Evolutionary conservation across 2,329 filamentous ascomycete species (phyloP), one percentile per base, ranked within the genome.

Genomic region (Aspergillus novofumigatus): DNA sequence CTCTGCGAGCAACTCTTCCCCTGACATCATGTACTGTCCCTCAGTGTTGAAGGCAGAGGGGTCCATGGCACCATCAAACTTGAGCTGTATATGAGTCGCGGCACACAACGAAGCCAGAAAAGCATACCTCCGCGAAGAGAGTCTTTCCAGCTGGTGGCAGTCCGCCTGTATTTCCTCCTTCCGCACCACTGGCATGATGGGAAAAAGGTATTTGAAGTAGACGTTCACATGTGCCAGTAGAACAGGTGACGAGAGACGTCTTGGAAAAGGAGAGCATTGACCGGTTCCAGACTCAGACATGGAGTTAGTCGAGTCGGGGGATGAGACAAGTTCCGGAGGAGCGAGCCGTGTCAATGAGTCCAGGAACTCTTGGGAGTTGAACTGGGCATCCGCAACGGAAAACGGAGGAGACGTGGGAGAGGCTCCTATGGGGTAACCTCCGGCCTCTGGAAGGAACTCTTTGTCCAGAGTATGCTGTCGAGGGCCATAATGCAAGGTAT

Each of bases 1-100:
- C 58, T 92, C 89, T 51, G 89, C 85, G 61, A 91, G 77, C 50
- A 92, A 77, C 42, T 88, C 74, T 53, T 86, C 84, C 35, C 86
- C 86, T 0, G 86, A 85, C 45, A 86, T 79, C 49, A 88, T 80
- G 59, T 84, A 65, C 26, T 86, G 66, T 77, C 82, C 49, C 66
- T 80, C 81, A 55, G 85, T 82, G 81, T 78, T 62, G 77, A 69
- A 55, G 20, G 62, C 58, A 9, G 64, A 61, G 0, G 66, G 38
- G 47, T 69, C 64, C 1, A 59, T 57, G 5, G 67, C 59, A 0
- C 72, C 73, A 50, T 76, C 73, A 3, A 76, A 56, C 44, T 75
- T 76, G 25, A 77, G 66, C 58, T 78, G 76, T n/a, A 78, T 75
- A 61, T 77, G 74, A 4, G 76, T 77, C 17, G 76, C 73, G 0